Base-by-base conservation (phyloP, 2,329 filamentous ascomycete species). In the Claviceps lovelessii region DNA sequence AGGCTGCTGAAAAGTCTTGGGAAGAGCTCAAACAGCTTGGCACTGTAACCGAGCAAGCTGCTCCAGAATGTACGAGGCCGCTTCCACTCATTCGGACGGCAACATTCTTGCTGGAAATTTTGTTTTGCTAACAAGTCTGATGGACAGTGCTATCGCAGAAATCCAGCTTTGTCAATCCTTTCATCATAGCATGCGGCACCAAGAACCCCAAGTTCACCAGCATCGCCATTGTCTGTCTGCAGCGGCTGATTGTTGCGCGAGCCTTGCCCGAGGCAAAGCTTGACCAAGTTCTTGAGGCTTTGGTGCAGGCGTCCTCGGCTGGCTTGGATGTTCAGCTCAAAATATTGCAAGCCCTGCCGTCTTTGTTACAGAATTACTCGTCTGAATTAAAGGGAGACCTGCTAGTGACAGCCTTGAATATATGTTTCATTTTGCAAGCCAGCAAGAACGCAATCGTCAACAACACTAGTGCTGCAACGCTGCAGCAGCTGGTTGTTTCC, bases 381-480 rank as follows among this genome's bases (percentile, higher is more conserved):
- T 76, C 79, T 41, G 86, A 95, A 55, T 73, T 98, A 42, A 83
- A 85, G 57, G 89, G 87, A 2, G 86, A 91, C 57, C 74, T 95
- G 39, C 76, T 98, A 44, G 86, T 89, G 33, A 88, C 82, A 10
- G 82, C 88, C 0, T 72, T 98, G 60, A 90, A 95, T 66, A 88
- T 95, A 65, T 97, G 93, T 71, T 93, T 93, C 57, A 85, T 88
- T 52, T 72, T 98, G 51, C 90, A 97, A 70, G 85, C 83, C 55
- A 93, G 87, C 69, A 97, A 96, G 71, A 94, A 90, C 72, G 83
- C 85, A 31, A 90, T 95, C 52, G 90, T 98, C 61, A 94, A 91
- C 65, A 94, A 94, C 62, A 97, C 94, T 1, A 93, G 93, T 10
- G 89, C 91, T 31, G 93, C 93, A n/a, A 97, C 93, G 2, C 74